Base-by-base conservation (phyloP, 2,329 filamentous ascomycete species). In the Colletotrichum sp. region DNA sequence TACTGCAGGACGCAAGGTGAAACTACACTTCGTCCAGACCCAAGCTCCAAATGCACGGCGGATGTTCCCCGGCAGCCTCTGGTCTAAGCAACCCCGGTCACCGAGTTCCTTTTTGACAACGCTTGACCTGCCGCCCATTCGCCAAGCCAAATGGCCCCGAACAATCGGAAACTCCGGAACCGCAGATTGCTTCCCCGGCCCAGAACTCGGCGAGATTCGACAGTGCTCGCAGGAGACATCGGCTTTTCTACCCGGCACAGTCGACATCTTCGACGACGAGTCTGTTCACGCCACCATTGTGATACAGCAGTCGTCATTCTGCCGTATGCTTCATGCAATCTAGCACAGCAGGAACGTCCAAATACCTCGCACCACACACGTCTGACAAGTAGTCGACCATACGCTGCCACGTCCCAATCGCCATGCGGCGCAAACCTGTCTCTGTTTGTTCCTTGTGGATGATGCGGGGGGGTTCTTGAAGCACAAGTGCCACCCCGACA, bases 141-240 rank as follows among this genome's bases (percentile, higher is more conserved):
- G 71, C 71, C 71, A 62, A 73, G 72, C 34, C 57, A 29, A 47
- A 71, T 67, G 68, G 68, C 63, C 72, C 43, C 72, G 72, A 74
- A 67, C 72, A 54, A 27, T 71, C 72, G 62, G 72, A 66, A 71
- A 29, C 57, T 61, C 72, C 72, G 72, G 72, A 47, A 67, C 57
- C 68, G 34, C 24, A 62, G 18, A 18, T 57, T 43, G 38, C 21
- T 74, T 72, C 68, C 72, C 72, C 72, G 72, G 72, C 36, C 72
- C 27, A 67, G 68, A 72, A 67, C 24, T 74, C 72, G 68, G 72
- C 63, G 68, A 62, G 63, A 72, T 51, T 67, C 47, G 57, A 58
- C 16, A 27, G 58, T 66, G 24, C 38, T 29, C 31, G 33, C 72
- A 67, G 47, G 62, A 47, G 15, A 51, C 51, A 34, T 58, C 72